Percentiles rank a stretch among this genome's conserved stretches.
phyloP scores from a whole-genome alignment of 352 stramenopile genomes.

The Globisporangium cylindrosporum region DNA sequence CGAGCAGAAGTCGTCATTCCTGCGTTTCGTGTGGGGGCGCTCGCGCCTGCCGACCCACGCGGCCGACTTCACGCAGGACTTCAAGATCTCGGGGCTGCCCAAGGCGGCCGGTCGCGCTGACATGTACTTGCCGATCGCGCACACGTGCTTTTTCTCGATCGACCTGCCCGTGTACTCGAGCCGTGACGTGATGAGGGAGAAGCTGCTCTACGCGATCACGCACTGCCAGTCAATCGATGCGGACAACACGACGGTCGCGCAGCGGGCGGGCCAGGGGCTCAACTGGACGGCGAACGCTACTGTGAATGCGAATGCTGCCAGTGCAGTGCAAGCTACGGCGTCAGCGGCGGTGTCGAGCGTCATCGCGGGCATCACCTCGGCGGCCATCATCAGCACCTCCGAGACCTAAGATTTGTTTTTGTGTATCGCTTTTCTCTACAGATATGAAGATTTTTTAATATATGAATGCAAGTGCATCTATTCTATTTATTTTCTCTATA shows the following conservation, averaged over 20 bases:
- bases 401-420: slow-evolving; percentile 17
- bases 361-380: slow-evolving; percentile 44
- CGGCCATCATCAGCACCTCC: slow-evolving; percentile 9
- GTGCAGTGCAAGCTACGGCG: slow-evolving; percentile 26
- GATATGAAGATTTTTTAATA: background rate
- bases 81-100: slow-evolving; percentile 86
- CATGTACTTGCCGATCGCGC: slow-evolving; percentile 82
- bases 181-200: slow-evolving; percentile 76
- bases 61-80: slow-evolving; percentile 87
- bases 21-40: slow-evolving; percentile 86
- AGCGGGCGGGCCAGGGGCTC: slow-evolving; percentile 80
- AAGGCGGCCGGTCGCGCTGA: slow-evolving; percentile 72
- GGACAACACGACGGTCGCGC: slow-evolving; percentile 87
- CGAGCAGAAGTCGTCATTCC: slow-evolving; percentile 88
- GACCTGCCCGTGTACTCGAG: slow-evolving; percentile 77
- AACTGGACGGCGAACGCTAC: slow-evolving; percentile 62
- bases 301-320: background rate
- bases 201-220: slow-evolving; percentile 86
- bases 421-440: background rate
- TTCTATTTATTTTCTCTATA: slow-evolving; percentile 1
- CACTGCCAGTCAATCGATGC: slow-evolving; percentile 87
- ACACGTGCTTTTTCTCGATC: slow-evolving; percentile 91
- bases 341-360: slow-evolving; percentile 61
- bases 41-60: slow-evolving; percentile 89
- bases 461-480: background rate